Percentiles rank a stretch among this genome's conserved stretches.
Evolutionary conservation across 2,329 filamentous ascomycete species (phyloP).

Genomic region (Phialemoniopsis sp.): DNA sequence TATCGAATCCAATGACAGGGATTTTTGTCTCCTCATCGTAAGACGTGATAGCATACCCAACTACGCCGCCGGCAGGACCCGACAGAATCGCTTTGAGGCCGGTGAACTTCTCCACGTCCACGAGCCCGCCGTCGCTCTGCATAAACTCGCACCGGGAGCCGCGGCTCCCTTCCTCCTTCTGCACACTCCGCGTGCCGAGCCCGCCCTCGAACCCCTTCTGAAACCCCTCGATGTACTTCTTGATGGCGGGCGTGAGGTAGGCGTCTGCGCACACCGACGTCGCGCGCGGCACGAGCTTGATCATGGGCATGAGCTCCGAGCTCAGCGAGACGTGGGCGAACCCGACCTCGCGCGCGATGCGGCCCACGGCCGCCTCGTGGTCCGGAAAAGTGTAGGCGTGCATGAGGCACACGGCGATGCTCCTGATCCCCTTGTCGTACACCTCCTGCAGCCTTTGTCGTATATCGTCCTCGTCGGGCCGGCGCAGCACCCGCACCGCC

Average conservation of each 20-base stretch:
- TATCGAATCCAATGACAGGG: conserved; percentile 91
- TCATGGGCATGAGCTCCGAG: conserved; percentile 85
- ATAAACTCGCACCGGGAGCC: conserved; percentile 90
- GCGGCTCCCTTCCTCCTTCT: conserved; percentile 48
- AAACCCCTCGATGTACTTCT: conserved; percentile 71
- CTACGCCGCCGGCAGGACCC: conserved; percentile 88
- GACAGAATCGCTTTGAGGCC: conserved; percentile 83
- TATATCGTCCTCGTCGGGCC: conserved; percentile 55
- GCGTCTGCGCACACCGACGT: conserved; percentile 78
- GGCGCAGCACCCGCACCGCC: conserved; percentile 63
- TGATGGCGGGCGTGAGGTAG: conserved; percentile 75
- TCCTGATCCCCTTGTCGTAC: conserved; percentile 67
- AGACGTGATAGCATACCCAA: conserved; percentile 87
- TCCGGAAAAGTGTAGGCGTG: conserved; percentile 88
- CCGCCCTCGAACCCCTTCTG: conserved; percentile 77
- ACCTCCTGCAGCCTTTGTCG: conserved; percentile 60
- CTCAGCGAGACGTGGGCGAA: conserved; percentile 80
- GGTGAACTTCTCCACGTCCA: conserved; percentile 76
- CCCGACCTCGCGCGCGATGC: conserved; percentile 73
- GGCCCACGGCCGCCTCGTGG: conserved; percentile 76
- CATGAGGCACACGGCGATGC: conserved; percentile 87
- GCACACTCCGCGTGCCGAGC: conserved; percentile 71
- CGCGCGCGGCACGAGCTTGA: conserved; percentile 72
- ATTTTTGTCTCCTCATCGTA: conserved; percentile 80
- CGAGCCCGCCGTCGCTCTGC: conserved; percentile 76